Evolutionary conservation across 352 stramenopile species (phyloP).

Genomic region (Phytophthora colocasiae): DNA sequence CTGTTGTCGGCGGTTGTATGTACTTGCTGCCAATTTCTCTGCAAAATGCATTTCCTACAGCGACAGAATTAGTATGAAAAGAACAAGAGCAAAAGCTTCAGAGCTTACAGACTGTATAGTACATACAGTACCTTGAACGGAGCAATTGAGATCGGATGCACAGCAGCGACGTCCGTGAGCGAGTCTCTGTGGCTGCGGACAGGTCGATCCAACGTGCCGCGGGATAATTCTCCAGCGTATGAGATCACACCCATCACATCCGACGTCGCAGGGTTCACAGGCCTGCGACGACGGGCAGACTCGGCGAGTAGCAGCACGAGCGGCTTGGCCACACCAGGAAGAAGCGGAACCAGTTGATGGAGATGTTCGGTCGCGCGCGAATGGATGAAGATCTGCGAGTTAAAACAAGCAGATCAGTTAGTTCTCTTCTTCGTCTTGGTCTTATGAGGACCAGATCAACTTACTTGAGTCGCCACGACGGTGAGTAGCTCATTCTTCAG

Average conservation of each 20-base stretch:
- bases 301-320: slow-evolving; percentile 64
- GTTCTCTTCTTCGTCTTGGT: too few relatives aligned
- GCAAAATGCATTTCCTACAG: slow-evolving; percentile 74
- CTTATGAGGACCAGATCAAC: neutral
- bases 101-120: too few relatives aligned
- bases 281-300: slow-evolving; percentile 50
- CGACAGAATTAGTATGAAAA: neutral
- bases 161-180: slow-evolving; percentile 43
- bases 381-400: slow-evolving; percentile 66
- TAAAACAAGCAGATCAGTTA: too few relatives aligned
- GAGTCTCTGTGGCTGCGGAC: slow-evolving; percentile 54
- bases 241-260: slow-evolving; percentile 63
- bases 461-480: slow-evolving; percentile 71
- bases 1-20: slow-evolving; percentile 51
- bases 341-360: slow-evolving; percentile 74
- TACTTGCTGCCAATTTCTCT: slow-evolving; percentile 64
- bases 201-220: slow-evolving; percentile 53
- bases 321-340: slow-evolving; percentile 69
- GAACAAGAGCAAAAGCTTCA: too few relatives aligned
- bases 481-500: slow-evolving; percentile 86
- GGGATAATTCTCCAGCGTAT: slow-evolving; percentile 59
- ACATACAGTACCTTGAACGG: slow-evolving; percentile 49
- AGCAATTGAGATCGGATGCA: slow-evolving; percentile 61
- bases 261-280: slow-evolving; percentile 54
- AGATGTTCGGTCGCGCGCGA: slow-evolving; percentile 70